Base-by-base conservation (phyloP, 257 asterid genomes). In the Marsdenia floribunda region DNA sequence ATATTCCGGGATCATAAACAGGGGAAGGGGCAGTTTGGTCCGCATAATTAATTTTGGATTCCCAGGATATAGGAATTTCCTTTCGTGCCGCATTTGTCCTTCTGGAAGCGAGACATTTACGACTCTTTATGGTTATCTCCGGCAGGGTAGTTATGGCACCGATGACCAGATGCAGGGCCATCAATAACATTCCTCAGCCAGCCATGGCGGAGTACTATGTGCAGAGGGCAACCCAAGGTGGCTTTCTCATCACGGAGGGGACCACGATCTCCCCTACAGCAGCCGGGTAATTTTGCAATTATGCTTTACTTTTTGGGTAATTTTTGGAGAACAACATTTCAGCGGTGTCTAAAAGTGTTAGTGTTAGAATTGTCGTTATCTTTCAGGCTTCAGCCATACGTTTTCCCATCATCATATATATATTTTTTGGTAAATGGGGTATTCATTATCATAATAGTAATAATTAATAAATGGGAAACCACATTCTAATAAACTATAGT, bases 201-300 rank as follows among this genome's bases (percentile, higher is more conserved):
- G 95, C 93, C 46, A 85, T 90, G 3, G 88, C 77, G 5, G 88
- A 90, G 80, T 94, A 92, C 79, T 94, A 94, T 83, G 53, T 83
- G 6, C 99, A 94, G 66, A 89, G 99, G 82, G 90, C 97, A 67
- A 90, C 99, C 2, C 38, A 58, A 35, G 97, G 99, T 55, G 99
- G 98, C 42, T 85, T 94, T 80, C 96, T 93, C 84, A 92, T 94
- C 86, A 89, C 96, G 5, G 98, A 94, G 85, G 98, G 97, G 33
- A 94, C 98, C 74, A 90, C 89, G 96, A 84, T 90, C 71, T 89
- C 96, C 54, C 96, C 96, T 7, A 83, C 90, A 21, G 80, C 96
- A 21, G 98, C 97, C 75, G 98, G 98, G 97, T 91, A 91, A 66
- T 82, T 76, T 55, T 78, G 82, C 72, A 59, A 76, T 50, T 49